Percentiles rank a stretch among this genome's conserved stretches.
Evolutionary conservation across 2,329 filamentous ascomycete species (phyloP).

Genomic region (Monilinia vaccinii-corymbosi): DNA sequence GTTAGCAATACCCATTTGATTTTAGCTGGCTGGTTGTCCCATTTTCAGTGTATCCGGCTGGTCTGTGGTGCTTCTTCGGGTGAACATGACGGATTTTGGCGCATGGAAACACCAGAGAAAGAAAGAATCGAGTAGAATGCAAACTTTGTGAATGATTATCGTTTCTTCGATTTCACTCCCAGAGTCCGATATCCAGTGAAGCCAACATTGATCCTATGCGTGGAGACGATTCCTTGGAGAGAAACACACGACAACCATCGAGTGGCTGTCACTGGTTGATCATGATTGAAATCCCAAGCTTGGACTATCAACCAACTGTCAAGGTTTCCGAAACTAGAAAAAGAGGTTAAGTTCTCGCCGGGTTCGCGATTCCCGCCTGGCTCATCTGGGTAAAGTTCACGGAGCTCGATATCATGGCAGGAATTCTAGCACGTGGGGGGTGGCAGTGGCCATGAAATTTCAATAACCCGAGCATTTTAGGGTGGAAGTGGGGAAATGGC

Average conservation of each 20-base stretch:
- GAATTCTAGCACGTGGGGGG: constrained; percentile 4
- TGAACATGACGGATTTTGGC: not conserved
- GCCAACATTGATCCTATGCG: not conserved
- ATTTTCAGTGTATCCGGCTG: not conserved
- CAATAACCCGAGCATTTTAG: not conserved
- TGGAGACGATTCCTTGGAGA: not conserved
- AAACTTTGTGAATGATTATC: not conserved
- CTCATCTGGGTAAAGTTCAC: constrained; percentile 1
- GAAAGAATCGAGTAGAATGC: not conserved
- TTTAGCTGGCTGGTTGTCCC: not conserved
- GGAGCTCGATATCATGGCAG: not conserved
- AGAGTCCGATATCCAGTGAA: not conserved
- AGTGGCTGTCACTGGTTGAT: not conserved
- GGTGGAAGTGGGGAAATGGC: not conserved
- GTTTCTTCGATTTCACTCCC: not conserved
- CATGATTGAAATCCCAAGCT: not conserved
- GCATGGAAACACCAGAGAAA: not conserved
- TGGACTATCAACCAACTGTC: not conserved
- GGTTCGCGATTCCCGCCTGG: not conserved
- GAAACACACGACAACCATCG: not conserved
- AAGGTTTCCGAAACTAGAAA: not conserved
- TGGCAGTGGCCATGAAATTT: constrained; percentile 3
- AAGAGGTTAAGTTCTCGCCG: not conserved
- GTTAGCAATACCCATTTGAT: constrained; percentile 13
- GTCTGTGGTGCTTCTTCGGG: constrained; percentile 1